A percentile compares a stretch with the other conserved stretches of the same genome.
Conservation (phyloP, 2,329 filamentous ascomycete species). For the Penicillium brasilianum region DNA sequence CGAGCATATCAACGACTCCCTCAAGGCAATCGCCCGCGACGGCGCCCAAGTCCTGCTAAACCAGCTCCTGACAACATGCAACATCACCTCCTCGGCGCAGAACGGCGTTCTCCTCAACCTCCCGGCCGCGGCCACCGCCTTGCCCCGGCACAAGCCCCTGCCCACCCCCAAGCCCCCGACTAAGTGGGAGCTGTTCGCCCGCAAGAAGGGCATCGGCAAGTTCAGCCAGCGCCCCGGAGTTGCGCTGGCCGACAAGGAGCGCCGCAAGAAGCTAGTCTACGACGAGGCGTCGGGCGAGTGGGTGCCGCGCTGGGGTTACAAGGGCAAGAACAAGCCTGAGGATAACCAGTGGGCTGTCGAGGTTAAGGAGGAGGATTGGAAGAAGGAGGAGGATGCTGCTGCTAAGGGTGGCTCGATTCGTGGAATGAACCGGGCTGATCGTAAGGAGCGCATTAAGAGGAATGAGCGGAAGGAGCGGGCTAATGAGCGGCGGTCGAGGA, state of each 20-base stretch:
- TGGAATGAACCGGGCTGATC: constrained; percentile 69
- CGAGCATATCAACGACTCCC: constrained; percentile 64
- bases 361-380: constrained; percentile 77
- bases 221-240: constrained; percentile 69
- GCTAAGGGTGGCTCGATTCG: constrained; percentile 67
- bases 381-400: constrained; percentile 65
- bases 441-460: constrained; percentile 66
- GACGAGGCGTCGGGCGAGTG: constrained; percentile 85
- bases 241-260: constrained; percentile 68
- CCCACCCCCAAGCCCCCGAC: constrained; percentile 81
- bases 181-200: constrained; percentile 95
- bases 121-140: constrained; percentile 68
- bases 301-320: constrained; percentile 94
- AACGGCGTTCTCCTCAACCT: constrained; percentile 79
- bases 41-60: constrained; percentile 91
- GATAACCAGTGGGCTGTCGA: constrained; percentile 90
- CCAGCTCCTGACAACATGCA: constrained; percentile 88
- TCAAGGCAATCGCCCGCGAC: constrained; percentile 79
- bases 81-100: constrained; percentile 68
- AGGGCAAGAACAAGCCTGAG: constrained; percentile 83
- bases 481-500: constrained; percentile 62
- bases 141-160: constrained; percentile 91
- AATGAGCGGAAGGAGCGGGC: constrained; percentile 71
- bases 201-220: constrained; percentile 90
- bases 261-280: constrained; percentile 72